Base-by-base conservation (phyloP, 2,329 filamentous ascomycete genomes). In the Talaromyces funiculosus region DNA sequence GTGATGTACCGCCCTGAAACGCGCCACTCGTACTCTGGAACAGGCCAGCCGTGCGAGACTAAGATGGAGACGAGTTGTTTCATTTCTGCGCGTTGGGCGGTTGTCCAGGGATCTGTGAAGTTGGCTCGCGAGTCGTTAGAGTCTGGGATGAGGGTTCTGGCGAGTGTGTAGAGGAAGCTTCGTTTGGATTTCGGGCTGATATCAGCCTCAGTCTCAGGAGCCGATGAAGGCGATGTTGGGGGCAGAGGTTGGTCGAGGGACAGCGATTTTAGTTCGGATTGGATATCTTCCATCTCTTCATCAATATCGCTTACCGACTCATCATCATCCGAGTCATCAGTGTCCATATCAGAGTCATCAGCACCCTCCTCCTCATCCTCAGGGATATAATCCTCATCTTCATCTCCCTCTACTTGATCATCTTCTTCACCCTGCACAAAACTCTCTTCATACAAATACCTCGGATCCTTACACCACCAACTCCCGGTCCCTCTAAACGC, bases 361-460 rank as follows among this genome's bases (percentile, higher is more conserved):
- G 33, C 37, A 14, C 9, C 29, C 1, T 40, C 53, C 4, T 4
- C 26, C 10, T 33, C 37, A 26, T 45, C 54, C 10, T 56, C 54
- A 20, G 56, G 35, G 5, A 51, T 9, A 51, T 59, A 59, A 49
- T 51, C 45, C 56, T 38, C 53, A 35, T 61, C 40, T 20, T 24
- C 29, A 3, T 53, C 57, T 16, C 37, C 57, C 14, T 55, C 58
- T 16, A 37, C 56, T 8, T 43, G 24, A 42, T 59, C 56, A 3
- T 35, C 57, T 3, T 26, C 47, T 8, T 61, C 53, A 29, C 31
- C 35, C 24, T 33, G 53, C 24, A 61, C 20, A 20, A 55, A 49
- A 57, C 53, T 57, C 43, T 61, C 59, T 10, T 61, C 59, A 37
- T 31, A 61, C 53, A 61, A 42, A 8, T 49, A 33, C 29, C 51